phyloP scores from a whole-genome alignment of 2,329 filamentous ascomycete species.

The Pleomassaria siparia region DNA sequence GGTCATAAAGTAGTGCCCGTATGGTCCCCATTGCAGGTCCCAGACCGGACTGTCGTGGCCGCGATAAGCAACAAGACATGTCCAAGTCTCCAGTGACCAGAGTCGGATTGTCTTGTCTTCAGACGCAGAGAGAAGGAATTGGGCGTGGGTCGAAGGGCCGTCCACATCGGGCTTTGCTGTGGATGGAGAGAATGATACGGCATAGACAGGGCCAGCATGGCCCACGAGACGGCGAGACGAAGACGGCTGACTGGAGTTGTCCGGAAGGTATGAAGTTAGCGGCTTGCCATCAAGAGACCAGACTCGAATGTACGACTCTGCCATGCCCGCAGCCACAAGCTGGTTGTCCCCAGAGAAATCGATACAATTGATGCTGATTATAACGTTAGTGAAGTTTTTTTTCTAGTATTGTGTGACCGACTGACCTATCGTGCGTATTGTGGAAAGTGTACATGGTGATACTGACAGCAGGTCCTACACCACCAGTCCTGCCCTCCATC shows the following conservation, averaged over 20 bases:
- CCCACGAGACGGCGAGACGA: constrained; percentile 80
- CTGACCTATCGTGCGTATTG: constrained; percentile 87
- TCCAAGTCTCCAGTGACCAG: constrained; percentile 90
- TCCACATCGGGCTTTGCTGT: constrained; percentile 50
- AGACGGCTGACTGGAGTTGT: constrained; percentile 60
- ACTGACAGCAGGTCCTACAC: constrained; percentile 79
- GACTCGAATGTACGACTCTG: constrained; percentile 92
- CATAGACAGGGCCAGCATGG: constrained; percentile 86
- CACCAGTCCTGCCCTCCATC: constrained; percentile 81
- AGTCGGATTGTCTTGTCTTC: constrained; percentile 86
- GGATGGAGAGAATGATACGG: constrained; percentile 83
- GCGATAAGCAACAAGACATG: constrained; percentile 92
- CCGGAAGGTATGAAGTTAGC: constrained; percentile 65
- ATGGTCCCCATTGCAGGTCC: constrained; percentile 86
- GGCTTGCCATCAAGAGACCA: constrained; percentile 88
- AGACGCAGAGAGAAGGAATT: constrained; percentile 82
- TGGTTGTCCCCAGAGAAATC: constrained; percentile 92
- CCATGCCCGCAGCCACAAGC: constrained; percentile 84
- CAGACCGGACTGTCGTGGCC: constrained; percentile 89
- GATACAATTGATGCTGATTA: constrained; percentile 76
- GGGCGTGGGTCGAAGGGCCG: constrained; percentile 61
- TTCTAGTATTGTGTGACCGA: background rate
- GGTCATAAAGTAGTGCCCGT: constrained; percentile 91
- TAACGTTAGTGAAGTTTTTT: constrained; percentile 20
- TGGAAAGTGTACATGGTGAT: constrained; percentile 99